phyloP scores from a whole-genome alignment of 2,329 filamentous ascomycete species.

The Neocucurbitaria cava region DNA sequence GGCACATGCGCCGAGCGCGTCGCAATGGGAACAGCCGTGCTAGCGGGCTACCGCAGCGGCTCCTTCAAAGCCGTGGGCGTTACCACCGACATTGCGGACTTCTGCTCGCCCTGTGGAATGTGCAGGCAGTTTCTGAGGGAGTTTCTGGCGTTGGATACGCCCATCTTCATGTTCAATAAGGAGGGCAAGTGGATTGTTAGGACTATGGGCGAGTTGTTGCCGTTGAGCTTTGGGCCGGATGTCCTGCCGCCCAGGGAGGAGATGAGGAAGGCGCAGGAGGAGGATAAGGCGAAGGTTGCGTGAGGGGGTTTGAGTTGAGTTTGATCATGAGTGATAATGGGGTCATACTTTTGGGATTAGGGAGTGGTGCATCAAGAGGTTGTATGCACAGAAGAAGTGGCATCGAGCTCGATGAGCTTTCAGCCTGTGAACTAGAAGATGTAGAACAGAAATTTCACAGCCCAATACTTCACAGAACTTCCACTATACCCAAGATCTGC shows the following conservation, averaged over 20 bases:
- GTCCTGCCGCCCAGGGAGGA: conserved; percentile 50
- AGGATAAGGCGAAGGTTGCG: conserved; percentile 31
- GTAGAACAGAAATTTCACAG: too few relatives aligned
- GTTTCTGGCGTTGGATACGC: conserved; percentile 61
- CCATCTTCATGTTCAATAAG: conserved; percentile 92
- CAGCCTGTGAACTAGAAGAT: not conserved
- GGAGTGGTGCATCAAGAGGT: too few relatives aligned
- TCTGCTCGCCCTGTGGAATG: conserved; percentile 82
- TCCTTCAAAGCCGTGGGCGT: conserved; percentile 77
- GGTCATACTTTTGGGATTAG: too few relatives aligned
- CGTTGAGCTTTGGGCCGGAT: conserved; percentile 62
- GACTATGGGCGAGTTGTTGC: conserved; percentile 68
- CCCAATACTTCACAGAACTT: too few relatives aligned
- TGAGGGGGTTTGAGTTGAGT: not conserved
- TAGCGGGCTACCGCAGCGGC: conserved; percentile 57
- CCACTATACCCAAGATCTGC: too few relatives aligned
- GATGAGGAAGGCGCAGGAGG: conserved; percentile 37
- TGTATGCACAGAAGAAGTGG: not conserved
- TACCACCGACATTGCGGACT: conserved; percentile 71
- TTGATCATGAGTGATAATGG: too few relatives aligned
- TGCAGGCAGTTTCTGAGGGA: conserved; percentile 78
- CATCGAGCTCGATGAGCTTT: not conserved
- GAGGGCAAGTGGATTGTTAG: conserved; percentile 74
- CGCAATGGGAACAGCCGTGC: conserved; percentile 79
- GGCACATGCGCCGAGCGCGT: conserved; percentile 95